Evolutionary conservation across 2,329 filamentous ascomycete genomes (phyloP), one percentile per base, ranked within the genome.

Genomic region (Geosmithia morbida): DNA sequence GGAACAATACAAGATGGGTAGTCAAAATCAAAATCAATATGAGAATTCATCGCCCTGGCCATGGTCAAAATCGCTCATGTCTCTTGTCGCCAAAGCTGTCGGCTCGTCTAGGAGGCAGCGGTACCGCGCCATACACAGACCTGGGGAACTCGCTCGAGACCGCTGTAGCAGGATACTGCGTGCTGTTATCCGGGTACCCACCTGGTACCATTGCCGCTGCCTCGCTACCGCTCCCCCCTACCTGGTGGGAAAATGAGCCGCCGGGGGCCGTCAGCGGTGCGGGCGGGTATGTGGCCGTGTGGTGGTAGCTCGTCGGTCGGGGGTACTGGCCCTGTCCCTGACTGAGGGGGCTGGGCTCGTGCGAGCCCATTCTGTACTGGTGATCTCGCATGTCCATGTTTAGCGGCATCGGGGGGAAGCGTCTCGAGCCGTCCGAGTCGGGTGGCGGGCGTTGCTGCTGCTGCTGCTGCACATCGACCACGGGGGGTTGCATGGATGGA

Each of bases 181-280:
- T 26, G 22, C 22, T 26, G 8, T 26, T 26, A 26, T 26, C 8
- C 8, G 22, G 22, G 8, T 26, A 26, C 8, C 22, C 22, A 8
- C 4, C 22, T 8, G 22, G 22, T 26, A 26, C 8, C 22, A 26
- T 26, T 8, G 4, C 22, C 22, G 22, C 22, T 26, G 22, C 22
- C 4, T 26, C 22, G 8, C 22, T 8, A 8, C n/a, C n/a, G n/a
- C n/a, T n/a, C n/a, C n/a, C n/a, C n/a, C 22, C 22, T 5, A 26
- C 22, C 8, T 26, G 22, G 22, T 26, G 22, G 8, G 22, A 8
- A 8, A 26, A 26, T 8, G 22, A 5, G 22, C 22, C 22, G 22
- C 22, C 22, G 1, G 74, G 74, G 1, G 74, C 71, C 3, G 71
- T 70, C 14, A 77, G 61, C 1, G 75, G 73, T 5, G 74, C 71